phyloP scores from a whole-genome alignment of 2,329 filamentous ascomycete genomes.

The Aspergillus udagawae region DNA sequence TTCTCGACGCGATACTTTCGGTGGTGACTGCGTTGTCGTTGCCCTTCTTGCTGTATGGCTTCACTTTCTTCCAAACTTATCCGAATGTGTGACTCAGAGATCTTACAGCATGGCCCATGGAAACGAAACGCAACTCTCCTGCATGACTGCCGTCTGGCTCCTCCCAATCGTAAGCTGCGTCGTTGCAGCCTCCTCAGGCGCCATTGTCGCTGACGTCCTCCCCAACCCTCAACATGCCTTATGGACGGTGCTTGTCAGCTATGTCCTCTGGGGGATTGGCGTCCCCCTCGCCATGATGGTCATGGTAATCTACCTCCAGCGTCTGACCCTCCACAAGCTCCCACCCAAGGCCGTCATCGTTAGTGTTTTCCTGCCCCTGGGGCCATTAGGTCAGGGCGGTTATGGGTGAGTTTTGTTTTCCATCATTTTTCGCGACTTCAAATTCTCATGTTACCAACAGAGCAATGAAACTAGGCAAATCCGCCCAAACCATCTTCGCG shows the following conservation, averaged over 20 bases:
- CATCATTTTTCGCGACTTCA: not conserved
- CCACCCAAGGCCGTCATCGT: constrained; percentile 66
- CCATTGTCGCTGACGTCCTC: constrained; percentile 58
- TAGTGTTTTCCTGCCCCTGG: constrained; percentile 64
- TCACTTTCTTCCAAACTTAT: not conserved
- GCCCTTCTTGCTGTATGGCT: constrained; percentile 53
- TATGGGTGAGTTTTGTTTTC: constrained; percentile 42
- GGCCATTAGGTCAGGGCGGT: constrained; percentile 63
- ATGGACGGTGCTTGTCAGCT: constrained; percentile 61
- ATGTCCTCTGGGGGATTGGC: constrained; percentile 68
- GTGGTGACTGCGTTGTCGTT: constrained; percentile 52
- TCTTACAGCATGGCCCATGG: constrained; percentile 20
- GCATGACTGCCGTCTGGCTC: constrained; percentile 64
- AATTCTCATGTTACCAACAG: constrained; percentile 9
- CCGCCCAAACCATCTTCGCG: constrained; percentile 38
- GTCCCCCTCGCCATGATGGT: constrained; percentile 59
- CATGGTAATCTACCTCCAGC: constrained; percentile 66
- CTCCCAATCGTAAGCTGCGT: constrained; percentile 65
- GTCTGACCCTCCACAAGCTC: constrained; percentile 64
- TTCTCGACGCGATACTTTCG: constrained; percentile 53
- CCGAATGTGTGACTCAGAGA: not conserved
- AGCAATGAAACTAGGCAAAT: constrained; percentile 49
- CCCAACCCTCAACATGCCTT: constrained; percentile 54
- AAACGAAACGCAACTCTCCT: constrained; percentile 39
- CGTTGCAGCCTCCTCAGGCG: constrained; percentile 63